These are phyloP conservation scores for Poa annua DNA, from an alignment of 176 grass and related monocot species.

Conservation along the genomic window DNA sequence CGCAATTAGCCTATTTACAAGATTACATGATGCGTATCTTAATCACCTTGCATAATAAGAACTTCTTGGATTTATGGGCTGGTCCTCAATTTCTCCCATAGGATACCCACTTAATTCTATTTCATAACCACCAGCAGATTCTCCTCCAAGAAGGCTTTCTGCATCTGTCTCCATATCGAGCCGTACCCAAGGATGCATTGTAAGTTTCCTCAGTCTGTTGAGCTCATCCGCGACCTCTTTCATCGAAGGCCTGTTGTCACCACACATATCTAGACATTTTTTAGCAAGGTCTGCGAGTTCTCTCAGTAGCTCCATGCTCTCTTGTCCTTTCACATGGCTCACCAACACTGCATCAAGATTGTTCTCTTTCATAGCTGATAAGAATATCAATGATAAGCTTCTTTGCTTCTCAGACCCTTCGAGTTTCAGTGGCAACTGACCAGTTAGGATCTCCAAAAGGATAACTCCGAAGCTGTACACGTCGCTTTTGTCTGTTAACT, in stretches of 20 bases:
- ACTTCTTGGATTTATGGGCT: slow-evolving; percentile 46
- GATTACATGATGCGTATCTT: not conserved
- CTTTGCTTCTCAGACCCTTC: slow-evolving; percentile 18
- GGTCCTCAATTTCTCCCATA: not conserved
- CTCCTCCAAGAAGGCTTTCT: slow-evolving; percentile 2
- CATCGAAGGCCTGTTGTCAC: slow-evolving; percentile 35
- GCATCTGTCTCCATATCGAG: not conserved
- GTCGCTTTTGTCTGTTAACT: slow-evolving; percentile 42
- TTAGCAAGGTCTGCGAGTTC: slow-evolving; percentile 41
- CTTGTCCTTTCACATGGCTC: slow-evolving; percentile 33
- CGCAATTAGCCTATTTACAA: not conserved
- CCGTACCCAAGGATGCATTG: slow-evolving; percentile 32
- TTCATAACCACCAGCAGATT: not conserved
- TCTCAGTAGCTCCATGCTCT: slow-evolving; percentile 11
- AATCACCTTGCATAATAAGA: slow-evolving; percentile 39
- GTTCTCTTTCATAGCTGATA: slow-evolving; percentile 37
- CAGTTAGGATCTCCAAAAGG: slow-evolving; percentile 39
- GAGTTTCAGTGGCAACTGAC: slow-evolving; percentile 34
- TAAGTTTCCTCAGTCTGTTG: slow-evolving; percentile 28
- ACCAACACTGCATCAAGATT: slow-evolving; percentile 23
- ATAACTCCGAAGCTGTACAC: slow-evolving; percentile 39
- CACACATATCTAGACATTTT: slow-evolving; percentile 47
- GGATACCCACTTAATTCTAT: slow-evolving; percentile 24
- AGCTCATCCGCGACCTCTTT: slow-evolving; percentile 43
- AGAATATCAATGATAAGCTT: slow-evolving; percentile 25